Base-by-base conservation (phyloP, 805 yeast species). In the Hanseniaspora vineae region DNA sequence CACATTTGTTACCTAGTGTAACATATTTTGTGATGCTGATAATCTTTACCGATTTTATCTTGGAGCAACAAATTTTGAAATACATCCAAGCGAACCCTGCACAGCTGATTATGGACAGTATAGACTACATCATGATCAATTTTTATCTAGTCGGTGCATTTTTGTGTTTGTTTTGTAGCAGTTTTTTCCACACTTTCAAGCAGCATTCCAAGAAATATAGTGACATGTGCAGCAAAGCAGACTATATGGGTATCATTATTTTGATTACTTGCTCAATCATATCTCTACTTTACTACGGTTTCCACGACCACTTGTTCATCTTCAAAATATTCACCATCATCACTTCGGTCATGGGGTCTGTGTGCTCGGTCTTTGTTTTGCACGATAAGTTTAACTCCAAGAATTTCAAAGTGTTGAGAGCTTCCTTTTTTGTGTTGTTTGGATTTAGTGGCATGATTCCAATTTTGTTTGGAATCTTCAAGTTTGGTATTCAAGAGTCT, bases 391-490 rank as follows among this genome's bases (percentile, higher is more conserved):
- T 89, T 58, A 70, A 84, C 35, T 66, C 80, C 6, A 74, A 80
- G 2, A 70, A 67, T 29, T 86, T 82, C 75, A 72, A 95, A 32
- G 80, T 87, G 0, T 71, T 76, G 46, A 67, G 97, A 44, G 90
- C 96, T 0, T 55, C 71, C 2, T 81, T 88, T 77, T 88, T 87
- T 62, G 76, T 87, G 14, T 50, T 72, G 3, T 88, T 88, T 63
- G 96, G 95, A 0, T 68, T 84, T 17, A 77, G 85, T 6, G 89
- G 92, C 0, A 67, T 75, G 0, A 64, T 87, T 9, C 96, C 96
- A 0, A 72, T 88, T 2, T 44, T 74, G 0, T 69, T 68, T 2
- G 87, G 89, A 0, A 54, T 73, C 10, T 54, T 53, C 33, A 52
- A 61, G 18, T 77, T 68, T 52, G 95, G 94, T 1, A 49, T 58